phyloP scores from a whole-genome alignment of 75 land plant genomes.

The Sequoiadendron giganteum region DNA sequence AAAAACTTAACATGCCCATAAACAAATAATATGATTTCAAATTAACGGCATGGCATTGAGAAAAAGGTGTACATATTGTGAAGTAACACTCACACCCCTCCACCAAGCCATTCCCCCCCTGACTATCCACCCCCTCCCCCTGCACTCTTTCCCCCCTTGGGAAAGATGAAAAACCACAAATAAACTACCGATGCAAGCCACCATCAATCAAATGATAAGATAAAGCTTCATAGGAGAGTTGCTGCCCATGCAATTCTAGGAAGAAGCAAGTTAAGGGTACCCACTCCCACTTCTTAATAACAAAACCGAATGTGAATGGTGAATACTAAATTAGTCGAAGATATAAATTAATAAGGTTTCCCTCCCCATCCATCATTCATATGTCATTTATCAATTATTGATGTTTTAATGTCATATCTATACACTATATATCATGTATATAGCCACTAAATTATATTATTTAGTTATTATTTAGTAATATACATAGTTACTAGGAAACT shows the following conservation, averaged over 20 bases:
- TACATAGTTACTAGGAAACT: no score
- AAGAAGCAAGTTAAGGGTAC: not conserved
- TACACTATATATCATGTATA: no score
- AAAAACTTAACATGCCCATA: not conserved
- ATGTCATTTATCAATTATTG: no score
- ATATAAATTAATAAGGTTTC: no score
- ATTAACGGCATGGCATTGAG: not conserved
- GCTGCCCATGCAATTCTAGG: not conserved
- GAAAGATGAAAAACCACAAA: not conserved
- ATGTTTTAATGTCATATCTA: no score
- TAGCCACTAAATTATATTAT: no score
- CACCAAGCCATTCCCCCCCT: not conserved
- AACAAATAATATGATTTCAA: not conserved
- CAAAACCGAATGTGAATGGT: not conserved
- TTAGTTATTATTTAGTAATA: no score
- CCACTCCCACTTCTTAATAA: not conserved
- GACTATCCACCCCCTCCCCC: no score
- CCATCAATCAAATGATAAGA: not conserved
- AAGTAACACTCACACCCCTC: not conserved
- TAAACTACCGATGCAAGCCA: not conserved
- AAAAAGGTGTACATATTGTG: not conserved
- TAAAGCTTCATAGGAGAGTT: not conserved
- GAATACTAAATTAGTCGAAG: not conserved
- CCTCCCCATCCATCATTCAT: no score
- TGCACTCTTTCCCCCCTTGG: not conserved